These are phyloP conservation scores for Rhododendron ferrugineum DNA, from an alignment of 148 eudicot species.

Conservation along the genomic window DNA sequence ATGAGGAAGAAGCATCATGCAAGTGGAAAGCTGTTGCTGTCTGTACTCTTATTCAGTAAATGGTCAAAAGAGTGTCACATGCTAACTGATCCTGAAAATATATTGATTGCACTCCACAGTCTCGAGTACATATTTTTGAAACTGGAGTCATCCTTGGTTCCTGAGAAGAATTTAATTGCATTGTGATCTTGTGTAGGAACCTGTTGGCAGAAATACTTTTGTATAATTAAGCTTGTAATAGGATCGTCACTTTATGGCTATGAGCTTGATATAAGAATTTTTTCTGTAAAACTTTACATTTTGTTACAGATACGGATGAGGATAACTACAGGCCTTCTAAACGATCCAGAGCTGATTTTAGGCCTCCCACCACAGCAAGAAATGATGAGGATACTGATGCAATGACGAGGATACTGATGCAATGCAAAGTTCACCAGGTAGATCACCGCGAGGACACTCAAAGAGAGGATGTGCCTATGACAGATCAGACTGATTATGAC, in stretches of 20 bases:
- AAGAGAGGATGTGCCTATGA: conserved; percentile 74
- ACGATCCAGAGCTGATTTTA: conserved; percentile 58
- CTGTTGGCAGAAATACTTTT: neutral
- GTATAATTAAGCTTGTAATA: neutral
- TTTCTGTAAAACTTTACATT: neutral
- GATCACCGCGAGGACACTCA: conserved; percentile 59
- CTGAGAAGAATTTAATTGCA: neutral
- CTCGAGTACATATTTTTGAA: neutral
- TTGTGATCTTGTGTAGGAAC: neutral
- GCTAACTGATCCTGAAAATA: neutral
- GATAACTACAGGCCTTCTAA: conserved; percentile 77
- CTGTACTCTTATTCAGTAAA: neutral
- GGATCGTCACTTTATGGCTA: neutral
- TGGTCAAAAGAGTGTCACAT: neutral
- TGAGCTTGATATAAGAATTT: neutral
- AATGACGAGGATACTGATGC: conserved; percentile 79
- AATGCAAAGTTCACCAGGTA: conserved; percentile 84
- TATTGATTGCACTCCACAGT: neutral
- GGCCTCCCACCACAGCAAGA: conserved; percentile 44
- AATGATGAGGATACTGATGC: conserved; percentile 69
- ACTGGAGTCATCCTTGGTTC: neutral
- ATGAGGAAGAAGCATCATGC: neutral
- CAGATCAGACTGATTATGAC: conserved; percentile 81
- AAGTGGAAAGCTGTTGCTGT: neutral
- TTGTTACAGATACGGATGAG: conserved; percentile 74